A percentile compares a stretch with the other conserved stretches of the same genome.
phyloP scores from a whole-genome alignment of 768 basidiomycete species.

The Mrakia gelida region DNA sequence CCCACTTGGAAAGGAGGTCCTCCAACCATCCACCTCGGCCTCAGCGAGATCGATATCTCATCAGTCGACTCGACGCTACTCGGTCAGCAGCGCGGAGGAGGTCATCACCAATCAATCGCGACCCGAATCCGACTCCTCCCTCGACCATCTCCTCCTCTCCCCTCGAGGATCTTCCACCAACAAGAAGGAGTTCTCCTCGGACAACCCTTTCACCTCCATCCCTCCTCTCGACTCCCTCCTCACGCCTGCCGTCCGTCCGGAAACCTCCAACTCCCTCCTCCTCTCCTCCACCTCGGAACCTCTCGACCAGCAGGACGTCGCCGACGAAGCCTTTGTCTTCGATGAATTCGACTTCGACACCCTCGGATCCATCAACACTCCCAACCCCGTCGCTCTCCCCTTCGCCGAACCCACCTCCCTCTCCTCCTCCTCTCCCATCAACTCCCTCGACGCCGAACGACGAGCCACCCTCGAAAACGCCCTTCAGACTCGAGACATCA shows the following conservation, averaged over 20 bases:
- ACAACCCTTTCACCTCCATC: neutral
- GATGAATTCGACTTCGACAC: neutral
- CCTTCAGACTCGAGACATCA: neutral
- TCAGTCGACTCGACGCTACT: neutral
- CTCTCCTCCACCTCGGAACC: neutral
- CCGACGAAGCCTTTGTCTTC: neutral
- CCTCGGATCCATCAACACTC: neutral
- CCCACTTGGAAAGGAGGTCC: neutral
- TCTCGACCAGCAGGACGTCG: neutral
- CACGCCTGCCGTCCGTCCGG: neutral
- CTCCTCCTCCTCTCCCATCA: neutral
- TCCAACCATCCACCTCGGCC: neutral
- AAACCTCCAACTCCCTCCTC: neutral
- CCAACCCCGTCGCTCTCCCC: neutral
- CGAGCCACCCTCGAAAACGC: neutral
- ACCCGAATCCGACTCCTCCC: neutral
- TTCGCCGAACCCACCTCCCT: neutral
- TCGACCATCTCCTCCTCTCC: neutral
- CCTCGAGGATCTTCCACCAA: neutral
- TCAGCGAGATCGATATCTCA: neutral
- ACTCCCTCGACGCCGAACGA: constrained; percentile 10
- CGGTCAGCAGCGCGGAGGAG: constrained; percentile 2
- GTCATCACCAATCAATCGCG: neutral
- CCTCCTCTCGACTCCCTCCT: neutral
- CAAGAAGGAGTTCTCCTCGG: neutral